Conservation (phyloP, 768 basidiomycete species). For the Boletus rubescentipes region DNA sequence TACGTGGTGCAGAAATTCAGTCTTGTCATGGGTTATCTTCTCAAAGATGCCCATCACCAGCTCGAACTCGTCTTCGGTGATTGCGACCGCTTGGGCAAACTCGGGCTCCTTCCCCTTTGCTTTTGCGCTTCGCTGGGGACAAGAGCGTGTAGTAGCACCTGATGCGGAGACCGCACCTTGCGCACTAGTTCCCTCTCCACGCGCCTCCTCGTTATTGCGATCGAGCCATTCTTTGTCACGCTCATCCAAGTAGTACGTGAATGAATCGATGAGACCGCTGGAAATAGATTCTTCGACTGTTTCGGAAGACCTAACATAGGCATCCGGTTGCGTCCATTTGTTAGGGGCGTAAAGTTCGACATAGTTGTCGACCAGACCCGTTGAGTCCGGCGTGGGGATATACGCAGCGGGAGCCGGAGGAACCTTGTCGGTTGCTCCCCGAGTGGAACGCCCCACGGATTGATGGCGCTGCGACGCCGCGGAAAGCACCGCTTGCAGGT, state of each 20-base stretch:
- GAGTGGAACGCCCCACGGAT: slow-evolving; percentile 35
- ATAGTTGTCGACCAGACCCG: slow-evolving; percentile 76
- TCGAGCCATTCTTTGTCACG: slow-evolving; percentile 94
- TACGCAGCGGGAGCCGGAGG: slow-evolving; percentile 53
- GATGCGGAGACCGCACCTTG: slow-evolving; percentile 64
- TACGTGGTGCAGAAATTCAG: slow-evolving; percentile 88
- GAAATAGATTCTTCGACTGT: slow-evolving; percentile 76
- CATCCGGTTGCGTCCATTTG: slow-evolving; percentile 73
- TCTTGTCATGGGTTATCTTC: slow-evolving; percentile 84
- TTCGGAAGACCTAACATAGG: slow-evolving; percentile 79
- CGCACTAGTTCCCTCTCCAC: slow-evolving; percentile 80
- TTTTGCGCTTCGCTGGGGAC: slow-evolving; percentile 63
- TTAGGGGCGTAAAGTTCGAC: slow-evolving; percentile 67
- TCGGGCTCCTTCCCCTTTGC: slow-evolving; percentile 86
- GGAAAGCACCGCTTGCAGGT: slow-evolving; percentile 56
- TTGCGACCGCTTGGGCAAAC: slow-evolving; percentile 54
- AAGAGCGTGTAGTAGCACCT: slow-evolving; percentile 52
- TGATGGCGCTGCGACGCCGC: slow-evolving; percentile 52
- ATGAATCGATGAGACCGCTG: slow-evolving; percentile 66
- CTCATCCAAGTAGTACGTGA: slow-evolving; percentile 94
- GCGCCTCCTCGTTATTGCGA: slow-evolving; percentile 83
- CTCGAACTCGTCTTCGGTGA: slow-evolving; percentile 93
- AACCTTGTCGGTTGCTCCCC: slow-evolving; percentile 33
- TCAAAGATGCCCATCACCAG: slow-evolving; percentile 94
- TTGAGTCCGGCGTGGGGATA: slow-evolving; percentile 94